Evolutionary conservation across 2,329 filamentous ascomycete species (phyloP).

Genomic region (Dactylonectria estremocensis): DNA sequence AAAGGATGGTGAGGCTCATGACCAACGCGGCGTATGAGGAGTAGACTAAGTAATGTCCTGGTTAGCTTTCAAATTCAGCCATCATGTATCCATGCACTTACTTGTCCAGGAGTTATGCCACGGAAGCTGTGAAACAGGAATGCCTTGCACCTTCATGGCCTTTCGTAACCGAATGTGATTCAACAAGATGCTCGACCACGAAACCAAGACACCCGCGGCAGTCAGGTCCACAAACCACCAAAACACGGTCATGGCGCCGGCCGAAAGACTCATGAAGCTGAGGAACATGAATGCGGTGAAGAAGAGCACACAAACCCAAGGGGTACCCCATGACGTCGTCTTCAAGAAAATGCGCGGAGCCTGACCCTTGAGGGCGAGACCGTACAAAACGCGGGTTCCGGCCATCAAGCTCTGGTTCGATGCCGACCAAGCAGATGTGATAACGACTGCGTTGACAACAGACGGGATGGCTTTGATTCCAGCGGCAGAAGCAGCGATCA

Average conservation of each 20-base stretch:
- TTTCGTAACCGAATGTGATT: slow-evolving; percentile 72
- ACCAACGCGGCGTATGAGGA: slow-evolving; percentile 73
- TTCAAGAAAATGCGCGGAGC: slow-evolving; percentile 70
- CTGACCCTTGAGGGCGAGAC: slow-evolving; percentile 71
- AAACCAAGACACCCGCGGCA: slow-evolving; percentile 74
- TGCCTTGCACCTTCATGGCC: slow-evolving; percentile 69
- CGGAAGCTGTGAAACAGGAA: slow-evolving; percentile 66
- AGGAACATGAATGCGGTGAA: slow-evolving; percentile 70
- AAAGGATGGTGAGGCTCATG: slow-evolving; percentile 75
- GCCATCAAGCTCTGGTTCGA: slow-evolving; percentile 76
- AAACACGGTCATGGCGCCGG: slow-evolving; percentile 73
- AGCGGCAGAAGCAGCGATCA: slow-evolving; percentile 79
- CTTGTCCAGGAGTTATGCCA: slow-evolving; percentile 76
- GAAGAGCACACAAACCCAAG: slow-evolving; percentile 71
- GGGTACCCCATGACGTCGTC: slow-evolving; percentile 74
- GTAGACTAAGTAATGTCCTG: slow-evolving; percentile 62
- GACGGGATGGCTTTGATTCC: slow-evolving; percentile 78
- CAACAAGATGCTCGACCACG: slow-evolving; percentile 73
- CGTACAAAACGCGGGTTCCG: slow-evolving; percentile 73
- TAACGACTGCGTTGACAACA: slow-evolving; percentile 83
- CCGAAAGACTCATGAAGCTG: slow-evolving; percentile 71
- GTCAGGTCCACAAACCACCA: slow-evolving; percentile 76
- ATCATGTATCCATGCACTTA: slow-evolving; percentile 54
- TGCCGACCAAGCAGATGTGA: slow-evolving; percentile 80
- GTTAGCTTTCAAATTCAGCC: neutral